Evolutionary conservation across 2,329 filamentous ascomycete genomes (phyloP).

Genomic region (Penicillium aurantiogriseum): DNA sequence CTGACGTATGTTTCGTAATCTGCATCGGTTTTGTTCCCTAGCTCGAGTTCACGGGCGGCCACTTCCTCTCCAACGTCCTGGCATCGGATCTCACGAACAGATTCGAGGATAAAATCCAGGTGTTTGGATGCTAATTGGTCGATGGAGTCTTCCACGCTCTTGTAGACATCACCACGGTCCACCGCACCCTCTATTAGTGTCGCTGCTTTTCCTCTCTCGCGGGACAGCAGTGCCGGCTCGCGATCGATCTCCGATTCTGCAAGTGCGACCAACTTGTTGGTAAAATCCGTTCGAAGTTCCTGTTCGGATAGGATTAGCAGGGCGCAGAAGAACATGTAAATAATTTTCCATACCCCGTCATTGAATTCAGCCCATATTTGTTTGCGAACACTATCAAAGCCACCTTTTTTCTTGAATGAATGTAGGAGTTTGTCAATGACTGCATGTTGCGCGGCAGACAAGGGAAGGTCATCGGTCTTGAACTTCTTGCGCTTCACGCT

Average conservation of each 20-base stretch:
- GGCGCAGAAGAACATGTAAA: not conserved
- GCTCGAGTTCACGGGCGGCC: conserved; percentile 53
- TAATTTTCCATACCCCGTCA: conserved; percentile 46
- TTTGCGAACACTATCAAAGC: conserved; percentile 63
- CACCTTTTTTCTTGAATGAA: conserved; percentile 66
- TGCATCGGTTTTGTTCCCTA: conserved; percentile 60
- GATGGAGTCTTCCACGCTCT: conserved; percentile 55
- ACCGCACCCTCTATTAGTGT: conserved; percentile 64
- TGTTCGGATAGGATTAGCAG: conserved; percentile 29
- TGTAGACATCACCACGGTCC: conserved; percentile 62
- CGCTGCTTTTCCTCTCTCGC: conserved; percentile 61
- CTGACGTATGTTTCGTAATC: conserved; percentile 58
- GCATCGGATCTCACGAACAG: conserved; percentile 57
- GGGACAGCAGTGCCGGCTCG: conserved; percentile 59
- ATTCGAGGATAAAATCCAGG: conserved; percentile 53
- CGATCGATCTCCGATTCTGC: conserved; percentile 62
- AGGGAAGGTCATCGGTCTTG: conserved; percentile 60
- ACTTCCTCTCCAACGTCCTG: conserved; percentile 59
- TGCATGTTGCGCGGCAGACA: conserved; percentile 57
- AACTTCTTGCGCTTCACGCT: conserved; percentile 49
- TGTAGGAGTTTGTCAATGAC: conserved; percentile 61
- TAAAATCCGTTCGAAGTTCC: conserved; percentile 54
- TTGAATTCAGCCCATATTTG: conserved; percentile 60
- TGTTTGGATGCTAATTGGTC: conserved; percentile 55
- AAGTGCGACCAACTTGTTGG: conserved; percentile 53